Evolutionary conservation across 805 yeast species (phyloP), one percentile per base, ranked within the genome.

Genomic region (Candida endomychidarum): DNA sequence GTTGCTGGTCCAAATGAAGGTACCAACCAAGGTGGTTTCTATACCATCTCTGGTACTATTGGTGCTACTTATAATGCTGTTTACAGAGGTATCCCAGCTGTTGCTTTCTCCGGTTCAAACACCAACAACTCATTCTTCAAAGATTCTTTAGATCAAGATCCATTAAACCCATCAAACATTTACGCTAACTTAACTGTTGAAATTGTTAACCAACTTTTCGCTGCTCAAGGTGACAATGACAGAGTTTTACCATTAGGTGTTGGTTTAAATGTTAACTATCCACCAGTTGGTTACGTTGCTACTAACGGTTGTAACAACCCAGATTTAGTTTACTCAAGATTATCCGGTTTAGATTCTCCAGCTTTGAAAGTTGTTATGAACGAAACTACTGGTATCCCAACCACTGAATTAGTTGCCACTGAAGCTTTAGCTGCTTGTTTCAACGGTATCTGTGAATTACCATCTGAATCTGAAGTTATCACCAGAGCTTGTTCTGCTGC

Each of bases 1-100:
- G 72, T 74, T 35, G 57, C 73, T 41, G 80, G 80, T 48, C 78
- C 78, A 38, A 75, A 75, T 52, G 75, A 75, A 58, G 80, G 80
- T 47, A 53, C 59, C 42, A 75, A 75, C 58, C 45, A 64, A 43
- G 73, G 74, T 34, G 64, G 68, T 37, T 38, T 47, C 43, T 63
- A 55, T 49, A 68, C 75, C 20, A 21, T 69, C 22, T 70, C 77
- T 8, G 81, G 80, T 54, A 75, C 81, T 19, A 64, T 73, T 48
- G 80, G 78, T 54, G 73, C 79, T 22, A 61, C 75, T 30, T 70
- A 67, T 56, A 68, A 65, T 44, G 58, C 78, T 32, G 67, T 65
- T 26, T 68, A 71, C 55, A 63, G 79, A 59, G 76, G 75, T 15
- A 46, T 64, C 43, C 74, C 80, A 21, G 75, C 74, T 5, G 55